A percentile compares a stretch with the other conserved stretches of the same genome.
phyloP scores from a whole-genome alignment of 1,284 basidiomycete genomes.

The Ceratobasidium sp. region DNA sequence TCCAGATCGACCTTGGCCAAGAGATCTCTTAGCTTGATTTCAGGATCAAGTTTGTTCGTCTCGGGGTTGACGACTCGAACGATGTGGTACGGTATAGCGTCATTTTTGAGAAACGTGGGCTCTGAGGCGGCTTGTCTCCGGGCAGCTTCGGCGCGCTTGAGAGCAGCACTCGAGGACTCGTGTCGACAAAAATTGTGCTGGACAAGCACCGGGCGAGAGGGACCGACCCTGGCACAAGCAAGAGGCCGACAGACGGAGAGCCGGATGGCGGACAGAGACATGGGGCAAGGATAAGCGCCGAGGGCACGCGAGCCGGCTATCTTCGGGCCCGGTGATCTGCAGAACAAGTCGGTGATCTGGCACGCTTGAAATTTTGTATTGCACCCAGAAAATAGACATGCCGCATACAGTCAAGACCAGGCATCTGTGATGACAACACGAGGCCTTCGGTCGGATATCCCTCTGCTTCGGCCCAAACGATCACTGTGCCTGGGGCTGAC shows the following conservation, averaged over 20 bases:
- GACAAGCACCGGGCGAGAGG: neutral
- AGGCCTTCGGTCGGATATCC: neutral
- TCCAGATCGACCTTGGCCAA: conserved; percentile 38
- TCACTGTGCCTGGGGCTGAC: neutral
- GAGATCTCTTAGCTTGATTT: conserved; percentile 30
- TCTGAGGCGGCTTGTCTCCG: conserved; percentile 8
- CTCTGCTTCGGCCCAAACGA: neutral
- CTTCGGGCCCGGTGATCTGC: neutral
- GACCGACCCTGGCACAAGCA: neutral
- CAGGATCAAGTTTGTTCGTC: conserved; percentile 40
- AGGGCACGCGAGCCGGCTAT: neutral
- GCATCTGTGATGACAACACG: neutral
- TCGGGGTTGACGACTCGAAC: conserved; percentile 43
- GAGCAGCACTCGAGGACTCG: conserved; percentile 1
- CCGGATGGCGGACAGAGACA: neutral
- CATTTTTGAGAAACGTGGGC: conserved; percentile 38
- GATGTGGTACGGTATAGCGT: conserved; percentile 41
- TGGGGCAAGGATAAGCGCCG: conserved; percentile 20
- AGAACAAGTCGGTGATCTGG: neutral
- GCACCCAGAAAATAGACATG: neutral
- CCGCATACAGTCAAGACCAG: neutral
- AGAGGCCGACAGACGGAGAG: neutral
- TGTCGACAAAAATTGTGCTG: conserved; percentile 11
- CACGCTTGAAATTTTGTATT: neutral
- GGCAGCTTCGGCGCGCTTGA: conserved; percentile 32